Evolutionary conservation across 331 rosid species (phyloP), one percentile per base, ranked within the genome.

Genomic region (Malus hybrid): DNA sequence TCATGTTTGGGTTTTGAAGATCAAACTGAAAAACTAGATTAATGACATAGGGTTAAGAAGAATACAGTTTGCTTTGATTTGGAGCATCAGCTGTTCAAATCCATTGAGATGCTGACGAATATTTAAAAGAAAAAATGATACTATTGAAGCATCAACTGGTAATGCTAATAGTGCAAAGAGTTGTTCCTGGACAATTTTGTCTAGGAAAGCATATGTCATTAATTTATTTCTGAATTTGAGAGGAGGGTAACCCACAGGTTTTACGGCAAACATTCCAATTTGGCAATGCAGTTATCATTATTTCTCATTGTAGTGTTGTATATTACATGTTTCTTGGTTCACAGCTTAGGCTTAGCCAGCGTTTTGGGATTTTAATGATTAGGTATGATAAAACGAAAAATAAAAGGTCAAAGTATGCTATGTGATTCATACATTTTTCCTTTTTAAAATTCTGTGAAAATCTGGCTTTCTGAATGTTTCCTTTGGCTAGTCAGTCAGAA

Each of bases 401-500:
- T 32, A 13, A 75, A 75, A 69, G 34, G 32, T 13, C 50, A 46
- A 10, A 73, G 56, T 6, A 48, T 44, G 52, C 69, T 48, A 18
- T 28, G 52, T 71, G 70, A 72, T 20, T 52, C 46, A 3, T 66
- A n/a, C 27, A 31, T 29, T 29, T 67, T 67, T 24, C 50, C 3
- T 31, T 13, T 71, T 67, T 60, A 62, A 34, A 54, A 11, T 48
- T 76, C 79, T 85, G 84, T 85, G 82, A 73, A 84, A 79, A 77
- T 76, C 77, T 79, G 83, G 84, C 65, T 82, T 68, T 85, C 99
- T 92, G 77, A 90, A 83, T 87, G 70, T 88, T 27, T 84, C 84
- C 70, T 86, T 86, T 88, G 94, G 89, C 96, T 93, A 90, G 96
- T 86, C 86, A 93, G 96, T 90, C 97, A 87, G 97, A 90, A 82